A percentile compares a stretch with the other conserved stretches of the same genome.
Evolutionary conservation across 176 grass and related monocot genomes (phyloP).

Genomic region (Rhynchospora breviuscula): DNA sequence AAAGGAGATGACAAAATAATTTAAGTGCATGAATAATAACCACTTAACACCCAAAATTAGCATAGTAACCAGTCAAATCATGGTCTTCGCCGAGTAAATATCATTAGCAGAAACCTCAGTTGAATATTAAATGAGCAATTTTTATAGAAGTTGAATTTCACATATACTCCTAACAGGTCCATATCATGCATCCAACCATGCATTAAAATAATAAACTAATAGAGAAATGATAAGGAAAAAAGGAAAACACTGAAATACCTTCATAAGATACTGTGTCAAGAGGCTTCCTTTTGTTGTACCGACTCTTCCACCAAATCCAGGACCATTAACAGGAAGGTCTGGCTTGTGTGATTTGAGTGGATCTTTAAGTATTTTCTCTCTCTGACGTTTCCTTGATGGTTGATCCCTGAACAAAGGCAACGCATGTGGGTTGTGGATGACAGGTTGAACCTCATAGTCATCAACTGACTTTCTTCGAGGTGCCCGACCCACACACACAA

Average conservation of each 20-base stretch:
- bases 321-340: constrained; percentile 80
- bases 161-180: too few species aligned
- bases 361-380: constrained; percentile 88
- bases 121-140: too few species aligned
- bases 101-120: too few species aligned
- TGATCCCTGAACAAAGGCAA: constrained; percentile 87
- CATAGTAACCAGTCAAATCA: too few species aligned
- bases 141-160: too few species aligned
- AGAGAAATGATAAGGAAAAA: constrained; percentile 4
- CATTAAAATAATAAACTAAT: not conserved
- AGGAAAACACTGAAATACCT: constrained; percentile 40
- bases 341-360: constrained; percentile 90
- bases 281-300: constrained; percentile 91
- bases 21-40: too few species aligned
- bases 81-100: too few species aligned
- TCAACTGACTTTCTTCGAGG: constrained; percentile 86
- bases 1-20: too few species aligned
- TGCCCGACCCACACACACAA: constrained; percentile 91
- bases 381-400: constrained; percentile 80
- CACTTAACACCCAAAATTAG: too few species aligned
- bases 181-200: not conserved
- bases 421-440: constrained; percentile 96
- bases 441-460: constrained; percentile 84
- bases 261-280: constrained; percentile 89
- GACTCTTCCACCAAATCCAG: constrained; percentile 87